Evolutionary conservation across 495 filamentous ascomycete genomes (phyloP).

Genomic region (Penicillium argentinense): DNA sequence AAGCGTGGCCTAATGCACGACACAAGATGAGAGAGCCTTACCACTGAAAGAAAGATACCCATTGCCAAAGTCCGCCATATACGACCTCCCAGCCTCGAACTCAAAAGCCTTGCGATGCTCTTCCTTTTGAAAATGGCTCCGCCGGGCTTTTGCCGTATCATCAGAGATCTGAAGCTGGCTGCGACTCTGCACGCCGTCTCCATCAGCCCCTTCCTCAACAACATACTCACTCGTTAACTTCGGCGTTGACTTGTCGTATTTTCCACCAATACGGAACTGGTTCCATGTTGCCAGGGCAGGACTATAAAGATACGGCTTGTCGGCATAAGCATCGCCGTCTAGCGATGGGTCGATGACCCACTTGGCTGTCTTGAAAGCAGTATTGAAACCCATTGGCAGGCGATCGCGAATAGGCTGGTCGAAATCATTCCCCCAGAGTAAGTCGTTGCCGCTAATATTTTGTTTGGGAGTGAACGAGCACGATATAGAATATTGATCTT

Average conservation of each 20-base stretch:
- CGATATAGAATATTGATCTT: constrained; percentile 79
- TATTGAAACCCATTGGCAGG: constrained; percentile 81
- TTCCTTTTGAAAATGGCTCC: constrained; percentile 62
- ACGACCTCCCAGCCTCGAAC: constrained; percentile 61
- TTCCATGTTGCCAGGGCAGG: constrained; percentile 73
- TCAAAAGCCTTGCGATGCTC: constrained; percentile 47
- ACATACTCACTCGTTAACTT: constrained; percentile 38
- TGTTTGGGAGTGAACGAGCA: constrained; percentile 71
- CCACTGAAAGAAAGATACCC: constrained; percentile 85
- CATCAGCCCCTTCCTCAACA: constrained; percentile 70
- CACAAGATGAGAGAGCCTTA: constrained; percentile 32
- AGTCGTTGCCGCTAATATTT: constrained; percentile 64
- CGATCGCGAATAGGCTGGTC: constrained; percentile 80
- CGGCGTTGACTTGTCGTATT: constrained; percentile 20
- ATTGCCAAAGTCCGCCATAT: constrained; percentile 85
- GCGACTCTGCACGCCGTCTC: constrained; percentile 52
- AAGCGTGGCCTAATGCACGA: no score
- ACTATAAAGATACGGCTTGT: constrained; percentile 81
- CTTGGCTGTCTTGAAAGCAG: constrained; percentile 77
- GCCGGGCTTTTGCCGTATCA: constrained; percentile 51
- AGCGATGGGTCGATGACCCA: constrained; percentile 86
- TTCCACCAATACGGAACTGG: constrained; percentile 63
- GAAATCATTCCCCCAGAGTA: constrained; percentile 93
- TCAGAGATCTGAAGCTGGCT: constrained; percentile 50
- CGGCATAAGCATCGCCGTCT: constrained; percentile 83